Evolutionary conservation across 768 basidiomycete genomes (phyloP), one percentile per base, ranked within the genome.

Genomic region (Macrolepiota fuliginosa): DNA sequence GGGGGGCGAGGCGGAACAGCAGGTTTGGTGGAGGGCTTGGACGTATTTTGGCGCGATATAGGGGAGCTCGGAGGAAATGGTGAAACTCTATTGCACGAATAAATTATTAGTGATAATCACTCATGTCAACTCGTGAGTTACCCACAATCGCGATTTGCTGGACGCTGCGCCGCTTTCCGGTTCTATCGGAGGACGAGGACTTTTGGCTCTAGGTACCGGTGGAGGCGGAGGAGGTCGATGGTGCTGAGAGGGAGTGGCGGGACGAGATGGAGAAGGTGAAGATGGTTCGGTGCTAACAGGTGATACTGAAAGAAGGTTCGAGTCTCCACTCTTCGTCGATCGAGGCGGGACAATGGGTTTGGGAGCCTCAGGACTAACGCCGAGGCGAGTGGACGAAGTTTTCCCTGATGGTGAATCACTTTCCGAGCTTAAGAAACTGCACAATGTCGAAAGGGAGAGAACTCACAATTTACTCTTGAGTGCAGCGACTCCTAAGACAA

Each of bases 381-480:
- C 24, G n/a, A 22, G 58, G 37, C 12, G 19, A 13, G 4, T 11
- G 3, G 49, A 27, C 17, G 27, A 37, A 15, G 1, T 10, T 13
- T 35, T 25, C 15, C 60, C 32, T 39, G 53, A 27, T 37, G 60
- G 52, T 29, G 51, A 51, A 17, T 51, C 65, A 12, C 66, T 67
- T 47, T 2, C 57, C 22, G 7, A 54, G 19, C 53, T 52, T 47
- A 51, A 56, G 58, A 51, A 47, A 22, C 25, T 54, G 45, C n/a
- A 47, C 25, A 22, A 13, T 25, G 15, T 12, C 35, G 13, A 57
- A 29, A 24, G 19, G 40, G 25, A 39, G 47, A 54, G 11, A 47
- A 70, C 72, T 67, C 58, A 74, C 73, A 67, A 67, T 66, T 66
- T 69, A 36, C 49, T 67, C 56, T 68, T 66, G 35, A 67, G 57